Evolutionary conservation across 176 grass and related monocot genomes (phyloP), one percentile per base, ranked within the genome.

Genomic region (Zoysia pacifica): DNA sequence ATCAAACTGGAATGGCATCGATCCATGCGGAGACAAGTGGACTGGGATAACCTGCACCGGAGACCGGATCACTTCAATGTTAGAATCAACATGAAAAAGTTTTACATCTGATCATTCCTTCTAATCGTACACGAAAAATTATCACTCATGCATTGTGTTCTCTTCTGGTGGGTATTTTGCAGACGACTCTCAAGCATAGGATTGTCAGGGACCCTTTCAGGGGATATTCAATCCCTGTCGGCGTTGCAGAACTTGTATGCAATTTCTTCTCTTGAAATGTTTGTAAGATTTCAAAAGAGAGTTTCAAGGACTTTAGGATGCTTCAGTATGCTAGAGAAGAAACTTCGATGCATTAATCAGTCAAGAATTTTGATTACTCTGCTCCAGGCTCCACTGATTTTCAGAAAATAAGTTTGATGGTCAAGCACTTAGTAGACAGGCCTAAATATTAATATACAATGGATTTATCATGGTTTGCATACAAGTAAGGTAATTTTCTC

Each of bases 21-120:
- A 97, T 67, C 94, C 94, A 3, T 97, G 94, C 5, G 74, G 85
- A 37, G 66, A 71, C 70, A 82, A 97, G 43, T 97, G 94, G 94
- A 39, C 71, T 4, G 91, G 94, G 41, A 86, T 97, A 66, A 16
- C 0, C 2, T 97, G 94, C 85, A 80, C 2, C 1, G 7, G 7
- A 41, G 44, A 76, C 55, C 75, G 82, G 4, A 65, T 97, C 49
- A 87, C 35, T 2, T 65, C 65, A 2, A 89, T 97, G 94, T 97
- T 78, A 87, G 91, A 20, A 73, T 11, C 56, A 43, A 48, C 9
- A 77, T 16, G 65, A 39, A 4, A 84, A 69, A 58, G 5, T 7
- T 5, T 44, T 62, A 65, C 69, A 80, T 72, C 47, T 67, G 69
- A 2, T 80, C 4, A 82, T 38, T 18, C 44, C 15, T 38, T 62